Conservation (phyloP, 495 filamentous ascomycete species). For the Friedmanniomyces endolithicus region DNA sequence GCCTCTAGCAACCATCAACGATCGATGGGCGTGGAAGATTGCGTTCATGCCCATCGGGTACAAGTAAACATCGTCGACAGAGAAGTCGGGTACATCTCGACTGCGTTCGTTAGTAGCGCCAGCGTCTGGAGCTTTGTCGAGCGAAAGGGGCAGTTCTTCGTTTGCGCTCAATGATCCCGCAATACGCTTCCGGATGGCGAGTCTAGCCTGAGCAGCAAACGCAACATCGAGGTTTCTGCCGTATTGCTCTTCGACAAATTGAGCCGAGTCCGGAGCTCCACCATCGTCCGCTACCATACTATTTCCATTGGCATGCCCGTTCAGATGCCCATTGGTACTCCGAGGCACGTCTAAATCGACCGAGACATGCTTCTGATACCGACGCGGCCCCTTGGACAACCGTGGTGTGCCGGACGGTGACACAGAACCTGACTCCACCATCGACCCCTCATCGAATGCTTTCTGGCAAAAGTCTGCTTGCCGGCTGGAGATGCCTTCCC, state of each 20-base stretch:
- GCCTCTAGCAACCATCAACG: conserved; percentile 48
- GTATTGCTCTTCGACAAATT: conserved; percentile 89
- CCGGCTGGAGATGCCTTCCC: conserved; percentile 87
- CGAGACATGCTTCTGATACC: conserved; percentile 37
- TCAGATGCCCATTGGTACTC: conserved; percentile 2
- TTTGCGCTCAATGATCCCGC: conserved; percentile 71
- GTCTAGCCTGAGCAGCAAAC: conserved; percentile 66
- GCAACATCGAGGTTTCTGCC: conserved; percentile 76
- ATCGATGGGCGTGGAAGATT: conserved; percentile 78
- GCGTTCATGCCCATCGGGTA: conserved; percentile 88
- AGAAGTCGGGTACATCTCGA: conserved; percentile 49
- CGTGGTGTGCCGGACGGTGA: conserved; percentile 12
- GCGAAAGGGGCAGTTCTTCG: conserved; percentile 53
- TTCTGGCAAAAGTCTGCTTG: conserved; percentile 76
- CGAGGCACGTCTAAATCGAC: conserved; percentile 30
- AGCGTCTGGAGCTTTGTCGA: conserved; percentile 32
- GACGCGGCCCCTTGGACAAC: conserved; percentile 28
- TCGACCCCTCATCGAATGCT: conserved; percentile 55
- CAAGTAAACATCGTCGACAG: conserved; percentile 79
- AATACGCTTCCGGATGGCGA: conserved; percentile 75
- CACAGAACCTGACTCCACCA: conserved; percentile 37
- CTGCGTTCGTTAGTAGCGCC: conserved; percentile 18
- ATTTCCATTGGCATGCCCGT: conserved; percentile 11
- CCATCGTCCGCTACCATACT: neutral
- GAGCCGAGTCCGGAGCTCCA: conserved; percentile 48